Conservation (phyloP, 2,329 filamentous ascomycete species). For the Claviceps sp. region DNA sequence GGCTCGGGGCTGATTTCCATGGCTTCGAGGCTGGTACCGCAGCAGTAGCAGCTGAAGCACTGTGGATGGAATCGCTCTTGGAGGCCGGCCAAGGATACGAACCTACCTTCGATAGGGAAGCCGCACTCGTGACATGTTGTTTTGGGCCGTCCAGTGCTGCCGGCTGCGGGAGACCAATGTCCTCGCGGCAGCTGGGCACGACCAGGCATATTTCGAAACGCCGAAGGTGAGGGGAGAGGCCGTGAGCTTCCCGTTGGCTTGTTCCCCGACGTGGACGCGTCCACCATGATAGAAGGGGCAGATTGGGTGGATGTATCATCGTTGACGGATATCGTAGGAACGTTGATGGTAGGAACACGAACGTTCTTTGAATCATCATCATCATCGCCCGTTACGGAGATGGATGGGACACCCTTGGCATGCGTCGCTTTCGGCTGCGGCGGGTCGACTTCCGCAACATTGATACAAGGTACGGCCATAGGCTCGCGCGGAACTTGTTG, state of each 20-base stretch:
- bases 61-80: slow-evolving; percentile 74
- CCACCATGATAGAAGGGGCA: slow-evolving; percentile 29
- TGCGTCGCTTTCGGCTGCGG: slow-evolving; percentile 17
- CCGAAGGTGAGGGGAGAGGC: slow-evolving; percentile 33
- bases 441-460: slow-evolving; percentile 36
- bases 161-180: slow-evolving; percentile 47
- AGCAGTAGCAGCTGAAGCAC: slow-evolving; percentile 84
- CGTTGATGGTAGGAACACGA: slow-evolving; percentile 28
- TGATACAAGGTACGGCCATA: slow-evolving; percentile 39
- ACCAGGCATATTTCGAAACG: slow-evolving; percentile 18
- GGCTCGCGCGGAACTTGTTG: slow-evolving; percentile 12
- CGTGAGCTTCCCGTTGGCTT: slow-evolving; percentile 12
- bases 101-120: slow-evolving; percentile 75
- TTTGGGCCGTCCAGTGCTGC: slow-evolving; percentile 36
- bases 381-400: slow-evolving; percentile 20
- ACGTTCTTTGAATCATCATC: slow-evolving; percentile 10
- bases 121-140: slow-evolving; percentile 76
- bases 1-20: slow-evolving; percentile 96
- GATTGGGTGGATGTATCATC: slow-evolving; percentile 20
- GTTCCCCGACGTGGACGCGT: slow-evolving; percentile 33
- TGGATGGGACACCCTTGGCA: slow-evolving; percentile 20
- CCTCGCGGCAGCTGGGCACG: slow-evolving; percentile 29
- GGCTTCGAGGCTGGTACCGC: slow-evolving; percentile 77
- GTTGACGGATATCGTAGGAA: slow-evolving; percentile 37
- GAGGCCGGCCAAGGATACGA: slow-evolving; percentile 67